A percentile compares a stretch with the other conserved stretches of the same genome.
Conservation (phyloP, 2,329 filamentous ascomycete species). For the Apiospora kogelbergensis region DNA sequence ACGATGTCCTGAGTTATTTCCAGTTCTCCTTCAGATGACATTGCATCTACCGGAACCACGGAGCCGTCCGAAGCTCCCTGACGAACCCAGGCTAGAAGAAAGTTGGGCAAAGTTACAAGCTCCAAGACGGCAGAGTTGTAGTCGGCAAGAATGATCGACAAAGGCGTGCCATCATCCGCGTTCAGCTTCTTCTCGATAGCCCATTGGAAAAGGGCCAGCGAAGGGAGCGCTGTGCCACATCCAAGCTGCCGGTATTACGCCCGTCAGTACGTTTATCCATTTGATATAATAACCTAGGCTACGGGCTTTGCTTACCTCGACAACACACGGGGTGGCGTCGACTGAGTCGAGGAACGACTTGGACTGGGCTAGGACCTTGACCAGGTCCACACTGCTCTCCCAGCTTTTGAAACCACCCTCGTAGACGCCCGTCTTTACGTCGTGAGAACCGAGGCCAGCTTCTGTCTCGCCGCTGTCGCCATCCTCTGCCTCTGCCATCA, state of each 20-base stretch:
- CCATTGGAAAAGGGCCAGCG: constrained; percentile 69
- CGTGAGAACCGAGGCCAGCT: constrained; percentile 62
- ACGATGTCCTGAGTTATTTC: constrained; percentile 62
- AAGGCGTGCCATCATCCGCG: constrained; percentile 32
- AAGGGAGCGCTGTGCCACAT: constrained; percentile 75
- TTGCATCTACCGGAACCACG: constrained; percentile 42
- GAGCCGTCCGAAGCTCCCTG: constrained; percentile 35
- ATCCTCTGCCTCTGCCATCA: constrained; percentile 77
- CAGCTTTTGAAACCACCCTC: constrained; percentile 89
- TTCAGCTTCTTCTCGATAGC: constrained; percentile 26
- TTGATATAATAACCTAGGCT: constrained; percentile 14
- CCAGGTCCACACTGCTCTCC: constrained; percentile 82
- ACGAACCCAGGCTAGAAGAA: constrained; percentile 69
- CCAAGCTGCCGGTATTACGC: constrained; percentile 57
- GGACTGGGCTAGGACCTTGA: constrained; percentile 60
- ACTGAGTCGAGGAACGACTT: constrained; percentile 32
- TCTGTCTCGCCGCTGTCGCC: constrained; percentile 41
- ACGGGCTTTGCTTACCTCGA: constrained; percentile 48
- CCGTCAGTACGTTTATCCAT: constrained; percentile 7
- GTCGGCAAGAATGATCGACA: constrained; percentile 70
- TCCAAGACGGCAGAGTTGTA: constrained; percentile 79
- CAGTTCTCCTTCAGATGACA: constrained; percentile 57
- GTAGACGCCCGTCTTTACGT: constrained; percentile 80
- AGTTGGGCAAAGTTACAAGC: constrained; percentile 77
- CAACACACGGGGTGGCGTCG: constrained; percentile 42